Evolutionary conservation across 495 filamentous ascomycete genomes (phyloP), one percentile per base, ranked within the genome.

Genomic region (Aspergillus nidulans): DNA sequence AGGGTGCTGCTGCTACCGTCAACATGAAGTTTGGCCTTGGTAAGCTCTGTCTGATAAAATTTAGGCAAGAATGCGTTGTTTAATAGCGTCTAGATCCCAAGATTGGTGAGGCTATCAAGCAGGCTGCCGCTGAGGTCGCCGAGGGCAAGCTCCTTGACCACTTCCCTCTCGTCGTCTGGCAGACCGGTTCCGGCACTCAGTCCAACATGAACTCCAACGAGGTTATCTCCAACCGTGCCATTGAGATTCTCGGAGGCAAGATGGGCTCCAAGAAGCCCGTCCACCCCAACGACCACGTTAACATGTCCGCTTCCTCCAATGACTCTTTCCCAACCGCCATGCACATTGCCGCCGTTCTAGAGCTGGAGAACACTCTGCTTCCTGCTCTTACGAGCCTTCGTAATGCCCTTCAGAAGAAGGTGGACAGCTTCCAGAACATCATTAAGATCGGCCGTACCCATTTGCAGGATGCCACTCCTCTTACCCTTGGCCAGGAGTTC

Each of bases 161-260:
- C 83, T 98, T 98, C 77, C 94, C 92, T 52, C 87, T 98, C 46
- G 94, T 97, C 49, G 92, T 98, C 65, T 98, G 94, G 94, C 94
- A 98, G 75, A 98, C 94, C 34, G 94, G 94, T 53, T 97, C 95
- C 16, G 94, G 94, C 64, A 98, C 94, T 23, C 94, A 98, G 77
- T 96, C 91, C 68, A 98, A 98, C 84, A 98, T 98, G 94, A 98
- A 98, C 80, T 92, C 94, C 69, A 98, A 98, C 75, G 94, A 98
- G 76, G 94, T 98, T 70, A 98, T 98, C 75, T 96, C 92, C 55
- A 98, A 98, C 82, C 90, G 94, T 55, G 94, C 94, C 39, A 98
- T 98, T 71, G 95, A 98, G 78, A 94, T 98, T 54, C 80, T 98
- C 15, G 94, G 94, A 54, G 94, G 94, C 59, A 83, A 78, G 59